Evolutionary conservation across 73 alveolate species (phyloP).

Genomic region (Blepharisma stoltei): DNA sequence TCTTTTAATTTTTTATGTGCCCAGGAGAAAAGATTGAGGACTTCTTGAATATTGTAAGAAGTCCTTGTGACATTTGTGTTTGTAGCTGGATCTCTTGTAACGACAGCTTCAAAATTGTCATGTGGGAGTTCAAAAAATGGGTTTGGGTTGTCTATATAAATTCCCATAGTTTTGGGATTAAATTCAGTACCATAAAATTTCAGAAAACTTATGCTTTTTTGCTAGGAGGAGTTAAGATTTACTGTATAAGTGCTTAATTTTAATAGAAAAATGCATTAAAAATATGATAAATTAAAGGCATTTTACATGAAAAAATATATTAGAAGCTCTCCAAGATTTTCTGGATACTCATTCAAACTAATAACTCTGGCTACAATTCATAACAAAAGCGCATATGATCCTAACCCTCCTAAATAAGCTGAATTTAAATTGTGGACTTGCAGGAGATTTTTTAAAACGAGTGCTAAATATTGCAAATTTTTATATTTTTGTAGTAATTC

Average conservation of each 20-base stretch:
- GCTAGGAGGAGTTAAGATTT: too few relatives aligned
- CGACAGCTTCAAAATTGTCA: neutral
- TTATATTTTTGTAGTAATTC: neutral
- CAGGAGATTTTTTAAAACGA: neutral
- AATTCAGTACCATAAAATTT: neutral
- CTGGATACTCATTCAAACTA: neutral
- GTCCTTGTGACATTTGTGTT: neutral
- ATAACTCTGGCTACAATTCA: neutral
- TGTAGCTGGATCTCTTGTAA: neutral
- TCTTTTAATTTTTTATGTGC: neutral
- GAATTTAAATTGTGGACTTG: neutral
- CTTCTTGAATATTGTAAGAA: neutral
- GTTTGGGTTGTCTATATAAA: neutral
- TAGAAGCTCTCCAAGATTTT: neutral
- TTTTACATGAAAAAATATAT: too few relatives aligned
- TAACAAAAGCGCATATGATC: neutral
- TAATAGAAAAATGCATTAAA: too few relatives aligned
- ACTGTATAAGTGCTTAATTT: too few relatives aligned
- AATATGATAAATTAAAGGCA: too few relatives aligned
- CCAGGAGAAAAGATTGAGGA: neutral
- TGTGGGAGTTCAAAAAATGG: neutral
- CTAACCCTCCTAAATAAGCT: neutral
- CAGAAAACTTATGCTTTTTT: neutral
- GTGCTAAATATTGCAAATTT: neutral
- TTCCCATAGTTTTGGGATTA: neutral